phyloP scores from a whole-genome alignment of 1,284 basidiomycete genomes.

The Ceratobasidium sp. region DNA sequence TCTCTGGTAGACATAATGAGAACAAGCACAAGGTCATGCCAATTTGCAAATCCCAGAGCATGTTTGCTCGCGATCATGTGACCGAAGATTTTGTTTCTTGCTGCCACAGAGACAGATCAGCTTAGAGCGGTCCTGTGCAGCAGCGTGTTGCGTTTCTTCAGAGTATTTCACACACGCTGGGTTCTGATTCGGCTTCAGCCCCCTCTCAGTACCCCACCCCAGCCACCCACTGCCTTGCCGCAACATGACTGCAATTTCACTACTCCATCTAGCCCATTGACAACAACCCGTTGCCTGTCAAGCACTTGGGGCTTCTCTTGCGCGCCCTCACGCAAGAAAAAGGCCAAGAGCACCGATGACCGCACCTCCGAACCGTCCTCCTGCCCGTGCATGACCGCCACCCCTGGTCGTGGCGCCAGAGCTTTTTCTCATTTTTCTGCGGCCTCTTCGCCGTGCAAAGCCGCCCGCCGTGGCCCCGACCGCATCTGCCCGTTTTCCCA shows the following conservation, averaged over 20 bases:
- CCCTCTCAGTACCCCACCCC: background rate
- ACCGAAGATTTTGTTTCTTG: no score
- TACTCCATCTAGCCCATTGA: background rate
- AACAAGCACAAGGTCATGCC: no score
- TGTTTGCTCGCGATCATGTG: no score
- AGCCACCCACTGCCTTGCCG: background rate
- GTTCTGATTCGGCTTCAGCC: no score
- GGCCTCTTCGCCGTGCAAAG: background rate
- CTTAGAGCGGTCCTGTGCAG: no score
- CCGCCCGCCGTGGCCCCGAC: background rate
- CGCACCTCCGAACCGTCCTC: background rate
- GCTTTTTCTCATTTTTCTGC: background rate
- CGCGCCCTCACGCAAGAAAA: conserved; percentile 14
- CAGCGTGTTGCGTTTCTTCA: no score
- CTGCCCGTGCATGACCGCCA: conserved; percentile 10
- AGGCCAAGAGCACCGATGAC: conserved; percentile 20
- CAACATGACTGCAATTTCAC: conserved; percentile 1
- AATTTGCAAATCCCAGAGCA: no score
- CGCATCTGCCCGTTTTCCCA: no score
- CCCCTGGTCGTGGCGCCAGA: background rate
- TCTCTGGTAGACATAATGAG: no score
- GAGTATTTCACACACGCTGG: no score
- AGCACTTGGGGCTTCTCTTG: conserved; percentile 12
- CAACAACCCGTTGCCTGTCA: background rate
- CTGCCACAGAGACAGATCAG: no score